Evolutionary conservation across 768 basidiomycete genomes (phyloP).

Genomic region (Lentinula guzmanii): DNA sequence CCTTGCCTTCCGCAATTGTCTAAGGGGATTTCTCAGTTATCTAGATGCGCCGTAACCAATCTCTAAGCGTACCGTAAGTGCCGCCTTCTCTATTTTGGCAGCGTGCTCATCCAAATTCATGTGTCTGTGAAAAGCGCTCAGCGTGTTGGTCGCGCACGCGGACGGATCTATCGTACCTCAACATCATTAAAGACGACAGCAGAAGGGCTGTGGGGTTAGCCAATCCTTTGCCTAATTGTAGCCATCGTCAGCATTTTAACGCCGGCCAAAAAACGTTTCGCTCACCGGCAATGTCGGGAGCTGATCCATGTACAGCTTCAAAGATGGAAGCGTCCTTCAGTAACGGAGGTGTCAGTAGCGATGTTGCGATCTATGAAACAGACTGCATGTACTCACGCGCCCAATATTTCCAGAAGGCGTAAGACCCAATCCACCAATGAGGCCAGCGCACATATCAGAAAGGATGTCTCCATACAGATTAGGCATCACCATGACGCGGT

Average conservation of each 20-base stretch:
- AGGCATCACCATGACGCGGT: slow-evolving; percentile 99
- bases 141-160: slow-evolving; percentile 9
- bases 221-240: slow-evolving; percentile 67
- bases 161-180: slow-evolving; percentile 53
- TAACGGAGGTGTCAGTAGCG: slow-evolving; percentile 12
- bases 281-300: slow-evolving; percentile 95
- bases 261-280: slow-evolving; percentile 8
- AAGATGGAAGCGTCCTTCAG: slow-evolving; percentile 94
- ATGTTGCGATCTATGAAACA: neutral
- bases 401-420: slow-evolving; percentile 99
- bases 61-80: slow-evolving; percentile 64
- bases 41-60: neutral
- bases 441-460: slow-evolving; percentile 97
- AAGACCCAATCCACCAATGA: slow-evolving; percentile 95
- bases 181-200: slow-evolving; percentile 95
- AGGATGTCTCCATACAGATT: slow-evolving; percentile 95
- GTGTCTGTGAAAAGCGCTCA: slow-evolving; percentile 49
- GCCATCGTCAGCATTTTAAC: neutral
- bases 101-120: slow-evolving; percentile 88
- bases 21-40: slow-evolving; percentile 23
- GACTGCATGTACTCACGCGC: slow-evolving; percentile 45
- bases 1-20: slow-evolving; percentile 97
- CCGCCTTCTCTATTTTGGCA: slow-evolving; percentile 85
- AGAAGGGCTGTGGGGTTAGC: slow-evolving; percentile 99
- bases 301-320: slow-evolving; percentile 98